phyloP scores from a whole-genome alignment of 805 yeast genomes.

The Saccharomycodes ludwigii region DNA sequence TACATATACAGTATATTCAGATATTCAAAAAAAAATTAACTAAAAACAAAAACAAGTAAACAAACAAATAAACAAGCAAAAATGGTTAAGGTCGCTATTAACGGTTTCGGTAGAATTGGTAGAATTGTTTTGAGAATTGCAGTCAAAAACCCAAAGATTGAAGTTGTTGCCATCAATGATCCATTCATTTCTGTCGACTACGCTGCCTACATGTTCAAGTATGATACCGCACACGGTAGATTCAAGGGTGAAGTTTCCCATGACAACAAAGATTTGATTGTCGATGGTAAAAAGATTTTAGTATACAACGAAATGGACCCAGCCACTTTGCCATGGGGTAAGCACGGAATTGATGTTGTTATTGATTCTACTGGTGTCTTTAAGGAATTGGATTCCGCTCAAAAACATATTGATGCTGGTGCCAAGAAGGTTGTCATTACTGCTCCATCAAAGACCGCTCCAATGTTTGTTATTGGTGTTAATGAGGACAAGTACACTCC shows the following conservation, averaged over 20 bases:
- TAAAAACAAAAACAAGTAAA: no score
- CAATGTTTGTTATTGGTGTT: constrained; percentile 65
- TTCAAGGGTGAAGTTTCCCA: constrained; percentile 45
- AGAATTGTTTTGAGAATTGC: constrained; percentile 57
- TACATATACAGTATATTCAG: no score
- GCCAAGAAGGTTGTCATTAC: constrained; percentile 64
- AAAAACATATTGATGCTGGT: constrained; percentile 60
- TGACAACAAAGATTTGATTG: constrained; percentile 38
- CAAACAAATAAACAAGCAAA: constrained; percentile 6
- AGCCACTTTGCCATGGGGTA: constrained; percentile 56
- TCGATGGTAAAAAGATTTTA: constrained; percentile 38
- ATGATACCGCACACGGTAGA: constrained; percentile 60
- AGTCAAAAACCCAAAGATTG: constrained; percentile 36
- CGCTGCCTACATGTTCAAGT: constrained; percentile 66
- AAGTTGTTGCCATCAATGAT: constrained; percentile 57
- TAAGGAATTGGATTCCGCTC: constrained; percentile 52
- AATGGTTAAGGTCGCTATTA: constrained; percentile 42
- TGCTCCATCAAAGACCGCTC: constrained; percentile 61
- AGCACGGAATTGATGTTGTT: constrained; percentile 46
- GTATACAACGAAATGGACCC: constrained; percentile 61
- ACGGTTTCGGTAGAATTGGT: constrained; percentile 68
- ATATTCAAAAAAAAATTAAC: no score
- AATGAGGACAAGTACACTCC: constrained; percentile 47
- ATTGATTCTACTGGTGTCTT: constrained; percentile 65
- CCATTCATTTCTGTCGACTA: constrained; percentile 58